Evolutionary conservation across 139 green algal species (phyloP), one percentile per base, ranked within the genome.

Genomic region (Tetradesmus obliquus): DNA sequence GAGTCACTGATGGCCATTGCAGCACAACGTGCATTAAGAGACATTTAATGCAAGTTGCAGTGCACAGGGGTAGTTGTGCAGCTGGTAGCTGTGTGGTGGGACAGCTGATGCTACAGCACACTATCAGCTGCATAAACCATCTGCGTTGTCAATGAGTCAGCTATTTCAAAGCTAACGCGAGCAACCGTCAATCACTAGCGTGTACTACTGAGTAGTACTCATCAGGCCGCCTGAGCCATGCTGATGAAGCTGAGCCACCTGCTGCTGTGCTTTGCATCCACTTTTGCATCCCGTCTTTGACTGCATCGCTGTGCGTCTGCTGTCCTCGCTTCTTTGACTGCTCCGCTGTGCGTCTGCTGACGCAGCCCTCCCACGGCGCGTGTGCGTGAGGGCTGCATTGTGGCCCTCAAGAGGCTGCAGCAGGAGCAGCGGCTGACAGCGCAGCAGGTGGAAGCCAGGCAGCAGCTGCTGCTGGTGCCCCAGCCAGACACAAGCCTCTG

Each of bases 381-480:
- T 5, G 80, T 86, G 53, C 53, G 12, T 86, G 80, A 86, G 45
- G 80, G 80, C 51, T 86, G 53, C 53, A 5, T 62, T 12, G 80
- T 86, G 51, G 80, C 80, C 9, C 80, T 86, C 4, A 86, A 86
- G 80, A 5, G 80, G 32, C 80, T 86, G 51, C 4, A 86, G 15
- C 24, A 13, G 9, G 32, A 22, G 12, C 17, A 58, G 53, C 32
- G 60, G 32, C 80, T 86, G 4, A 58, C 15, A 12, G 53, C 8
- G 5, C 5, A 57, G 5, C 17, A 57, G 53, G 20, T 86, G 45
- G 32, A n/a, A n/a, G 53, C 51, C 15, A 24, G 80, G 53, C 53
- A 60, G 53, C 53, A 57, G 10, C 15, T 86, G 32, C 80, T 86
- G 80, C 80, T 86, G 53, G 80, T 86, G 80, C 80, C 80, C 2